A percentile compares a stretch with the other conserved stretches of the same genome.
phyloP scores from a whole-genome alignment of 2,329 filamentous ascomycete species.

The Chaetomium strumarium region DNA sequence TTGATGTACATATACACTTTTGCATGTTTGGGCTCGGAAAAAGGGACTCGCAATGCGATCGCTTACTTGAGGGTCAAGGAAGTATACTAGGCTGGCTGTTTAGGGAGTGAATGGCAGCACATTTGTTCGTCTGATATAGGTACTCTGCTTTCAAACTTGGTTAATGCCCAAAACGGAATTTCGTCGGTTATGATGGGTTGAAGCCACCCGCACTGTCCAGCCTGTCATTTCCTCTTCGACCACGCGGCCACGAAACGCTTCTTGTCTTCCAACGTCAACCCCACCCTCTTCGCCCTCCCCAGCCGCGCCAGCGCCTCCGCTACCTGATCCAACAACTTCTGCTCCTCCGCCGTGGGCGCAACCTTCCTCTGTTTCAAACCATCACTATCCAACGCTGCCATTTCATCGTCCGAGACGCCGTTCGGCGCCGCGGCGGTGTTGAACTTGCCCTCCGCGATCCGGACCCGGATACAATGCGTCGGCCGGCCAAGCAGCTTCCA shows the following conservation, averaged over 20 bases:
- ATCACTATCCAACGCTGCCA: slow-evolving; percentile 24
- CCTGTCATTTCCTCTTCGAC: slow-evolving; percentile 34
- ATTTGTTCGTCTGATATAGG: neutral
- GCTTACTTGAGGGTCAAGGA: neutral
- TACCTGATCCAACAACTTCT: slow-evolving; percentile 67
- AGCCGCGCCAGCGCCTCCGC: slow-evolving; percentile 82
- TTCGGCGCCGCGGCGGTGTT: slow-evolving; percentile 39
- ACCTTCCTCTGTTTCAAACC: slow-evolving; percentile 29
- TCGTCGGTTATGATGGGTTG: too few relatives aligned
- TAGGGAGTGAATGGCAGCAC: neutral
- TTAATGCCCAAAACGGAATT: too few relatives aligned
- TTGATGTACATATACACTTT: slow-evolving; percentile 14
- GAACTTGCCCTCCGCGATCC: slow-evolving; percentile 71
- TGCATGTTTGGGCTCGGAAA: neutral
- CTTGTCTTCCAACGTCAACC: slow-evolving; percentile 78
- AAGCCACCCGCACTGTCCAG: too few relatives aligned
- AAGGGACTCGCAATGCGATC: neutral
- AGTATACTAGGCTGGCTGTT: neutral
- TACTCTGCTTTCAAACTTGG: neutral
- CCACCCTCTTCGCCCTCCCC: slow-evolving; percentile 82
- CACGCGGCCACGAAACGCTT: slow-evolving; percentile 70
- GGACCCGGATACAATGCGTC: slow-evolving; percentile 83
- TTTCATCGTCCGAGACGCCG: slow-evolving; percentile 9
- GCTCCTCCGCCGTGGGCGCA: slow-evolving; percentile 51
- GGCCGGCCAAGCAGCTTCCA: slow-evolving; percentile 82